Percentiles rank a stretch among this genome's conserved stretches.
These are phyloP conservation scores for Stachybotrys echinatus DNA, from an alignment of 2,329 filamentous ascomycete species.

Conservation along the genomic window DNA sequence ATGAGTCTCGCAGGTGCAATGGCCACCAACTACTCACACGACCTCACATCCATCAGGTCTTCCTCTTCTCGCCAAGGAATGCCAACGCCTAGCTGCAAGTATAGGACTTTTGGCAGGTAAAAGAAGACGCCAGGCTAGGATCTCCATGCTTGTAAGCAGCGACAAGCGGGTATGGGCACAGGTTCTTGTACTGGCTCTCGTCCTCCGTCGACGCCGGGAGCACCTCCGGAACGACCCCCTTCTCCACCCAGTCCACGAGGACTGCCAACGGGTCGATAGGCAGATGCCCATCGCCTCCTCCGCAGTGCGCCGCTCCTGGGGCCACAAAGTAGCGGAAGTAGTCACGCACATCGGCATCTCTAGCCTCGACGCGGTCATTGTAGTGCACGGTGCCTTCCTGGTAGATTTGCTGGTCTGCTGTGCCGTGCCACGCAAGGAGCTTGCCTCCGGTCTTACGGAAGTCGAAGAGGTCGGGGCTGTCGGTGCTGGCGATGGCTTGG, in stretches of 20 bases:
- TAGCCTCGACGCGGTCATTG: slow-evolving; percentile 10
- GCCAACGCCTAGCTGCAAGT: too few species aligned
- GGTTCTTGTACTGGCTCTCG: too few species aligned
- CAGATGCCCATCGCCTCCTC: background rate
- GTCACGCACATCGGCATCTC: background rate
- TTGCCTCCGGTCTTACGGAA: background rate
- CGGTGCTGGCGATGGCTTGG: slow-evolving; percentile 4
- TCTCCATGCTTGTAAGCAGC: too few species aligned
- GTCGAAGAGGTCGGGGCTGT: background rate
- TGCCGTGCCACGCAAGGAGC: background rate
- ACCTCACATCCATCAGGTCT: too few species aligned
- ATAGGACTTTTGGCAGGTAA: too few species aligned
- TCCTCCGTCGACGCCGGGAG: too few species aligned
- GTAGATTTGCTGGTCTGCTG: background rate
- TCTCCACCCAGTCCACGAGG: background rate
- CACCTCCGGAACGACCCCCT: too few species aligned
- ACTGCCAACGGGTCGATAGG: background rate
- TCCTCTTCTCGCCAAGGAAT: too few species aligned
- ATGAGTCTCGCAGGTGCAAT: too few species aligned
- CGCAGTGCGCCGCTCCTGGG: background rate
- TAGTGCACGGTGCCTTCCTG: slow-evolving; percentile 4
- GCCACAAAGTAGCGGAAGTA: background rate
- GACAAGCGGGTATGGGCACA: too few species aligned
- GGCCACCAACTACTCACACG: too few species aligned
- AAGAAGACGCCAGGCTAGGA: too few species aligned